Evolutionary conservation across 2,329 filamentous ascomycete species (phyloP), one percentile per base, ranked within the genome.

Genomic region (Fusarium tjaetaba): DNA sequence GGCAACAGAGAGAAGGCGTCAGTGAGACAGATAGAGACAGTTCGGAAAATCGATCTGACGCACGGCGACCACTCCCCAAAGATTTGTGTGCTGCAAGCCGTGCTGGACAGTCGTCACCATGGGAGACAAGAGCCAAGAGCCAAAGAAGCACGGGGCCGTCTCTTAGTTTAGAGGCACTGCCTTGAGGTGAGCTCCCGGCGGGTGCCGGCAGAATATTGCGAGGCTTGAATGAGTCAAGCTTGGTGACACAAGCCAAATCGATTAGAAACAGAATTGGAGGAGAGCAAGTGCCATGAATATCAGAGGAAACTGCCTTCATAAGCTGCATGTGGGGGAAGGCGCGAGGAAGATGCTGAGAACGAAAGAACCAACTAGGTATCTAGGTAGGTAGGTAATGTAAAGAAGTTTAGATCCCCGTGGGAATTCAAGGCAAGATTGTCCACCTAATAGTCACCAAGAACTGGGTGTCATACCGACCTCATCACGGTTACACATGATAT

Each of bases 161-260:
- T 34, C 16, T 34, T 51, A 24, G 38, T 34, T 34, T 59, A 16
- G 42, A 42, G 43, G 41, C 48, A 43, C 36, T 69, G 42, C 43
- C 39, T 52, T 55, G 46, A 49, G 45, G 42, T 67, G 53, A 57
- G 53, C 41, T 32, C 38, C 39, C 53, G 51, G 49, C 58, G 65
- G 73, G 46, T 60, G 38, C 73, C 53, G 45, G 62, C 62, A 63
- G 63, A 39, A 43, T 51, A 59, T 65, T 45, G 63, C 39, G 56
- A 72, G 38, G 56, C 24, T 59, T 46, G 30, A n/a, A 51, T 43
- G 41, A 48, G 32, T 26, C 22, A 36, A 46, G 30, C 16, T 48
- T n/a, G 38, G 53, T 61, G 34, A 26, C 43, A 71, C 66, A 61
- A 46, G 26, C 34, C 16, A 57, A 39, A 26, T 26, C 28, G 30